Conservation (phyloP, 2,329 filamentous ascomycete species). For the Colletotrichum paranaense region DNA sequence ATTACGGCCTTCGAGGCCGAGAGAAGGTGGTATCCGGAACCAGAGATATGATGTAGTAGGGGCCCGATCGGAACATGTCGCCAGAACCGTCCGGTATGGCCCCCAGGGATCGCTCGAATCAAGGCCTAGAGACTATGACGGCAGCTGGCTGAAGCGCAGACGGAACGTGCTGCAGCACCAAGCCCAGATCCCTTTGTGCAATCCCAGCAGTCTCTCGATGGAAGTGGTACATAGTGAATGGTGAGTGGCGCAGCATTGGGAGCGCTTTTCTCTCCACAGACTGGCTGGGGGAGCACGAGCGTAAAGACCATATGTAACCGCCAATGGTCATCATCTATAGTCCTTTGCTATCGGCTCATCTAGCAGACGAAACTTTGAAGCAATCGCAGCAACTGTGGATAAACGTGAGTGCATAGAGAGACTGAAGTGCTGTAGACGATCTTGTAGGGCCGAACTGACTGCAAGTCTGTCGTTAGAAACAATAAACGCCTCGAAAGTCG, state of each 20-base stretch:
- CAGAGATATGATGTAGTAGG: constrained; percentile 4
- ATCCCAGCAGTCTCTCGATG: not conserved
- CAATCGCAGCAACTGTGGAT: not conserved
- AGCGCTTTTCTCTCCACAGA: constrained; percentile 10
- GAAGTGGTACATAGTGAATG: not conserved
- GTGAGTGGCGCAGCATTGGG: constrained; percentile 13
- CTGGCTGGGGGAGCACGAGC: constrained; percentile 2
- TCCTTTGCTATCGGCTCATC: not conserved
- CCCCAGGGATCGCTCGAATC: not conserved
- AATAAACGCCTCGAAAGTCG: not conserved
- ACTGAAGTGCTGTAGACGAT: constrained; percentile 10
- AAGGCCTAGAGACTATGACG: not conserved
- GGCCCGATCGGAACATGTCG: constrained; percentile 1
- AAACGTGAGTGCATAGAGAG: constrained; percentile 1
- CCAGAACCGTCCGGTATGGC: not conserved
- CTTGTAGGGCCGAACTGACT: not conserved
- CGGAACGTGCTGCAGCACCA: not conserved
- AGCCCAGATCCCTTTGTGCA: not conserved
- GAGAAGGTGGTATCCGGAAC: not conserved
- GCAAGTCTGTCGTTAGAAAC: not conserved
- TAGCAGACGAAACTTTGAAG: not conserved
- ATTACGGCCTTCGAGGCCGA: not conserved
- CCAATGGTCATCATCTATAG: not conserved
- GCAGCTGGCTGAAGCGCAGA: not conserved
- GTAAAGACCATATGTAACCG: not conserved